Percentiles rank a stretch among this genome's conserved stretches.
phyloP scores from a whole-genome alignment of 495 filamentous ascomycete species.

The Aspergillus egyptiacus region DNA sequence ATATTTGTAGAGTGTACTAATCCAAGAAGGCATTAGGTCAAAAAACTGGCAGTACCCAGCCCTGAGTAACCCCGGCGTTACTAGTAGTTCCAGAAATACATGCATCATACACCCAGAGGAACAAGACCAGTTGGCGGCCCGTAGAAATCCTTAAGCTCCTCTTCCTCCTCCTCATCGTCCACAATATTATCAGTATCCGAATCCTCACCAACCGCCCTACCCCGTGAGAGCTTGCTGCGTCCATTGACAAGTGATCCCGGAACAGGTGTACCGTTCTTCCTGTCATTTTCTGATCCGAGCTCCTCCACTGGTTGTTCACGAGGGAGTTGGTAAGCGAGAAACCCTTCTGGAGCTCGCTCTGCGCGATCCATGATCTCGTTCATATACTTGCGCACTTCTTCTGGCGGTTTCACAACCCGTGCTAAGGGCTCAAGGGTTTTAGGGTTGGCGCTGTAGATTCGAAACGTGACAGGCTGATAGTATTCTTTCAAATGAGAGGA shows the following conservation, averaged over 20 bases:
- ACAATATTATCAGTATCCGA: constrained; percentile 24
- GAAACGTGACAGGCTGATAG: constrained; percentile 85
- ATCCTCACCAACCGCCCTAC: constrained; percentile 28
- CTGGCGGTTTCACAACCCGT: constrained; percentile 68
- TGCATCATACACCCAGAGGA: constrained; percentile 23
- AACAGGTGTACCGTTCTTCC: constrained; percentile 23
- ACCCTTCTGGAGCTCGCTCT: constrained; percentile 62
- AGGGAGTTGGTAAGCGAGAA: constrained; percentile 61
- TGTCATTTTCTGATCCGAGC: constrained; percentile 21
- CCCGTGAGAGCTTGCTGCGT: constrained; percentile 26
- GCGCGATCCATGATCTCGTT: constrained; percentile 72
- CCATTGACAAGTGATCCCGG: constrained; percentile 10
- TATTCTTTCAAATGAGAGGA: constrained; percentile 55
- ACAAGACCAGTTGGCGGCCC: constrained; percentile 33
- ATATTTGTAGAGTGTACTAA: too few species aligned
- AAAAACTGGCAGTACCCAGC: too few species aligned
- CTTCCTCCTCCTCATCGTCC: constrained; percentile 32
- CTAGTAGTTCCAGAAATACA: too few species aligned
- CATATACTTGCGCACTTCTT: constrained; percentile 78
- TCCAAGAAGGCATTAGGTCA: too few species aligned
- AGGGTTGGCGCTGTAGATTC: constrained; percentile 57
- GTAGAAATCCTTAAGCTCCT: constrained; percentile 39
- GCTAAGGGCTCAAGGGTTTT: constrained; percentile 66
- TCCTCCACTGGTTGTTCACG: constrained; percentile 31
- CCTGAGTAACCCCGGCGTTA: too few species aligned